Conservation (phyloP, 257 asterid genomes). For the Fraxinus americana region DNA sequence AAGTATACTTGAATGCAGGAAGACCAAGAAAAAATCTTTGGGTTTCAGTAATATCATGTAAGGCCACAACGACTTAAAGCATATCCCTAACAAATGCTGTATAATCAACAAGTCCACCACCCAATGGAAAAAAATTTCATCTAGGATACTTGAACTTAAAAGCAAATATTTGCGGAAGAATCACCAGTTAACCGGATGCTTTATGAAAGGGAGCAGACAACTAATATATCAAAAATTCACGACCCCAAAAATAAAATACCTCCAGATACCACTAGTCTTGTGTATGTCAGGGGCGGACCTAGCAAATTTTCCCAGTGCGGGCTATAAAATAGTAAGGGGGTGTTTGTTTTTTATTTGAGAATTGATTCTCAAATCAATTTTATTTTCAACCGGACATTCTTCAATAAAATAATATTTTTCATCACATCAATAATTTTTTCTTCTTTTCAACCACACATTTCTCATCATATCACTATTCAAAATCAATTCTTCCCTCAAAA, state of each 20-base stretch:
- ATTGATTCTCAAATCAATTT: too few species aligned
- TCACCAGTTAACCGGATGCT: background rate
- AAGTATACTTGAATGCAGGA: background rate
- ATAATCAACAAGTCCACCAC: background rate
- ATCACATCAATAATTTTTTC: too few species aligned
- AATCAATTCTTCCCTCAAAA: too few species aligned
- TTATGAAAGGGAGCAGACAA: background rate
- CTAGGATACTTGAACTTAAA: background rate
- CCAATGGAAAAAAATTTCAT: background rate
- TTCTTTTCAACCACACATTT: too few species aligned
- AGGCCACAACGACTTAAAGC: background rate
- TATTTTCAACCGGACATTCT: too few species aligned
- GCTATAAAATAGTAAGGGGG: too few species aligned
- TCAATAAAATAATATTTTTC: too few species aligned
- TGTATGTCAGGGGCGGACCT: background rate
- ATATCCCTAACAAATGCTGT: background rate
- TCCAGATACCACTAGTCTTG: background rate
- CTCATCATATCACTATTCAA: too few species aligned
- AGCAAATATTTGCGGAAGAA: background rate
- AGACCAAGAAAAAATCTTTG: background rate
- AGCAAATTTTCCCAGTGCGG: too few species aligned
- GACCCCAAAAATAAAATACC: background rate
- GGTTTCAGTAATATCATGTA: background rate
- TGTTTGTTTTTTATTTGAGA: too few species aligned
- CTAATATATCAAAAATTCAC: background rate